Evolutionary conservation across 495 filamentous ascomycete species (phyloP), one percentile per base, ranked within the genome.

Genomic region (Xylaria telfairii): DNA sequence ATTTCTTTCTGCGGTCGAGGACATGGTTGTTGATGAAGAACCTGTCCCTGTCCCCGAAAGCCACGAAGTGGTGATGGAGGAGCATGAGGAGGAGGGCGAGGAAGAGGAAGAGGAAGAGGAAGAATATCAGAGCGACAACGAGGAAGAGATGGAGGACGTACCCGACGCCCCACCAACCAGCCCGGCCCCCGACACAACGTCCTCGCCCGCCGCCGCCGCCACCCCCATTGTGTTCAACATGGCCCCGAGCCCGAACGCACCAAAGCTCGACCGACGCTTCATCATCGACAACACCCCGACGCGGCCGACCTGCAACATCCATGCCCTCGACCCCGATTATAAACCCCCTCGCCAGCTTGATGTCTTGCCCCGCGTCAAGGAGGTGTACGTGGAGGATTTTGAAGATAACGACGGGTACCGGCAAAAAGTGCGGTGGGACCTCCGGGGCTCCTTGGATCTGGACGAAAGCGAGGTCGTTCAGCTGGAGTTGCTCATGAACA

Each of bases 221-320:
- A 21, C 62, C 3, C 61, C 44, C 28, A 51, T 51, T 19, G 19
- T 17, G 19, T 1, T 51, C 17, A 65, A 26, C 44, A 34, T 39
- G 64, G 10, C 64, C 5, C 32, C 64, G 6, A 26, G 30, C 13
- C 47, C 46, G 10, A 42, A 13, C n/a, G 47, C 64, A 2, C 64
- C 63, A 3, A 65, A 66, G 34, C 47, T 66, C 6, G 21, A 66
- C 21, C 17, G 17, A 32, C 64, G 64, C 1, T 66, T 66, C 47
- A 21, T 66, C 34, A 10, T 66, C 32, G 19, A 49, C n/a, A 41
- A 19, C 28, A 3, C n/a, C n/a, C 46, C 64, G 19, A 26, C 15
- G 1, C 28, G 26, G 6, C 34, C 44, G 28, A 9, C 13, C 2
- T 65, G 10, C 44, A 65, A 51, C 17, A 65, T 65, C 28, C 62